A percentile compares a stretch with the other conserved stretches of the same genome.
Evolutionary conservation across 495 filamentous ascomycete species (phyloP).

Genomic region (Aspergillus homomorphus): DNA sequence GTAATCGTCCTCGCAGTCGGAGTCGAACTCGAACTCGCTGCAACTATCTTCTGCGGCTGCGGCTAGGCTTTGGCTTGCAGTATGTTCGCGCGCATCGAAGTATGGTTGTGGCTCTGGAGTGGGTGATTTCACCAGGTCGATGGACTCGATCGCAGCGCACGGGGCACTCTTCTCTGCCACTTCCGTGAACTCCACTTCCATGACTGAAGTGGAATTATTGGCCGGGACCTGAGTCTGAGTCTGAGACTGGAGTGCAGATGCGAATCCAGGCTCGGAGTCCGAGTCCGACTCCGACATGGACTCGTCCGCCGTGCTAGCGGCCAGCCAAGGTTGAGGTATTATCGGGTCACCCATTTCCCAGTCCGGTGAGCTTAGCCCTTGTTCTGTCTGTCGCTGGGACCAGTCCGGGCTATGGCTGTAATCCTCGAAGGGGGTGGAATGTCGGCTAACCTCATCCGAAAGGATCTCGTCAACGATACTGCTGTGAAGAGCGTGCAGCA

Average conservation of each 20-base stretch:
- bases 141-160: neutral
- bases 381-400: neutral
- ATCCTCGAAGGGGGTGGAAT: neutral
- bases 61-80: neutral
- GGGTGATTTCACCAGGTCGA: neutral
- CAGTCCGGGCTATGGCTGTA: neutral
- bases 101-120: neutral
- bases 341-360: neutral
- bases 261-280: neutral
- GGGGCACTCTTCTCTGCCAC: neutral
- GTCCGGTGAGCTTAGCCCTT: neutral
- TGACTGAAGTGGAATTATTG: too few relatives aligned
- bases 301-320: neutral
- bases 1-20: neutral
- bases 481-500: neutral
- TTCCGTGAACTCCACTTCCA: too few relatives aligned
- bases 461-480: neutral
- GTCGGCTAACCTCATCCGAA: neutral
- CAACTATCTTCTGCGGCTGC: neutral
- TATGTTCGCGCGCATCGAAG: neutral
- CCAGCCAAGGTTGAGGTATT: neutral
- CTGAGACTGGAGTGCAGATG: neutral
- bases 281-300: neutral
- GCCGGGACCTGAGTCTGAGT: too few relatives aligned
- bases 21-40: neutral